Base-by-base conservation (phyloP, 2,329 filamentous ascomycete genomes). In the Colletotrichum limetticola region DNA sequence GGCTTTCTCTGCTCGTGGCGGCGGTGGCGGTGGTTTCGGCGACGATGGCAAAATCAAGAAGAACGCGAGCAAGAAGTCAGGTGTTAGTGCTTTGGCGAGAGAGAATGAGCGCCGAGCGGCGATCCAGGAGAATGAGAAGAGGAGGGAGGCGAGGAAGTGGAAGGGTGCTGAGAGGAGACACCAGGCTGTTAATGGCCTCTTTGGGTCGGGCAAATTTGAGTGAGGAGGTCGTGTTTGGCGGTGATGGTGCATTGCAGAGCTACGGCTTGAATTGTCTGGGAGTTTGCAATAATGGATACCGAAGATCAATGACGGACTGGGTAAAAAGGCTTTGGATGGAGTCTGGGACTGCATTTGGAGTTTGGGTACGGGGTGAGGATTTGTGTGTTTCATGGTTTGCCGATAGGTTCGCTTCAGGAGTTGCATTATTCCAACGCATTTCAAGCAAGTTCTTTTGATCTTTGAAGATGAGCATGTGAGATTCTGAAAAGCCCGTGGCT, bases 41-140 rank as follows among this genome's bases (percentile, higher is more conserved):
- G 85, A 86, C n/a, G 85, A 86, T 7, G 85, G 82, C 69, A 90
- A 89, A 82, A 86, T 91, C 68, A 90, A 89, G 80, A 91, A 89
- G 82, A 89, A 84, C 9, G 90, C 89, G 2, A 86, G 88, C 67
- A 91, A 90, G 84, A 85, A 85, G 77, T 91, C 89, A 32, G 90
- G 90, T 24, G 84, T 92, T 72, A 88, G 89, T 77, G 90, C 87
- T 73, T 90, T 92, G 75, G 89, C 89, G 9, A 83, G 90, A 32
- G 89, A 91, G 81, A 90, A 83, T 65, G 90, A 91, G 79, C 84
- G 88, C 66, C 82, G 85, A 63, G 88, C 88, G 16, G 85, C 85
- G 74, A 78, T 91, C 62, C 84, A 86, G 37, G 88, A 91, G 81
- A 87, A 81, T 60, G 90, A 92, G 82, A 85, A 85, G 78, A 85